These are phyloP conservation scores for Gymnopilus dilepis DNA, from an alignment of 768 basidiomycete species.

Conservation along the genomic window DNA sequence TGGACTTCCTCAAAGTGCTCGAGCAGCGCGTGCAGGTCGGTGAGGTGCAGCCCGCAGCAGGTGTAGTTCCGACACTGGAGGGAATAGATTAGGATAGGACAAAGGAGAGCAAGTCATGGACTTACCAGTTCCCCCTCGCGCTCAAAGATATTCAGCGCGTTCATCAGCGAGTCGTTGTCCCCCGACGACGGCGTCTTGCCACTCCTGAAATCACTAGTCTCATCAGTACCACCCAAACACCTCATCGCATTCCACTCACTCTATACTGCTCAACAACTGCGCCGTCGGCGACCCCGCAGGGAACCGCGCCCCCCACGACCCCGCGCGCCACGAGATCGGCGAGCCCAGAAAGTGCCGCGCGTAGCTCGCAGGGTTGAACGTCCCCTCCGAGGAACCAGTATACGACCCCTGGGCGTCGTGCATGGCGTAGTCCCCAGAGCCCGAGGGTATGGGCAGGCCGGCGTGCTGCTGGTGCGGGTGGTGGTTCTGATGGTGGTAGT, in stretches of 20 bases:
- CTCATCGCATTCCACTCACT: conserved; percentile 60
- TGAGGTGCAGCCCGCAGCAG: conserved; percentile 82
- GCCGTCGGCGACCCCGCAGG: conserved; percentile 69
- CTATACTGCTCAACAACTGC: conserved; percentile 63
- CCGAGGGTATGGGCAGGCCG: too few species aligned
- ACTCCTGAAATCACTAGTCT: conserved; percentile 32
- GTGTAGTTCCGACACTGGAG: conserved; percentile 83
- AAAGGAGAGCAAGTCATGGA: conserved; percentile 19
- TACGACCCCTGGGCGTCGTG: conserved; percentile 55
- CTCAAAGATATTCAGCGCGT: conserved; percentile 69
- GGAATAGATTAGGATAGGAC: background rate
- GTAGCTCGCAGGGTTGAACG: conserved; percentile 73
- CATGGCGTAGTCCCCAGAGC: conserved; percentile 46
- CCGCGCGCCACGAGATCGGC: conserved; percentile 71
- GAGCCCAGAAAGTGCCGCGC: conserved; percentile 73
- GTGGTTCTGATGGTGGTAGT: conserved; percentile 20
- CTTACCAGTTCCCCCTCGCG: conserved; percentile 76
- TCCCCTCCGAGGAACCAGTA: conserved; percentile 42
- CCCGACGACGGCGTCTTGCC: conserved; percentile 53
- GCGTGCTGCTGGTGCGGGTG: too few species aligned
- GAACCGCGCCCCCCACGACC: conserved; percentile 65
- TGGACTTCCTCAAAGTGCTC: conserved; percentile 94
- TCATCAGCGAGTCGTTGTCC: conserved; percentile 67
- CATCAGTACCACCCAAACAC: background rate
- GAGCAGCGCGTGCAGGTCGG: conserved; percentile 63